phyloP scores from a whole-genome alignment of 2,329 filamentous ascomycete genomes.

The Colletotrichum phormii region DNA sequence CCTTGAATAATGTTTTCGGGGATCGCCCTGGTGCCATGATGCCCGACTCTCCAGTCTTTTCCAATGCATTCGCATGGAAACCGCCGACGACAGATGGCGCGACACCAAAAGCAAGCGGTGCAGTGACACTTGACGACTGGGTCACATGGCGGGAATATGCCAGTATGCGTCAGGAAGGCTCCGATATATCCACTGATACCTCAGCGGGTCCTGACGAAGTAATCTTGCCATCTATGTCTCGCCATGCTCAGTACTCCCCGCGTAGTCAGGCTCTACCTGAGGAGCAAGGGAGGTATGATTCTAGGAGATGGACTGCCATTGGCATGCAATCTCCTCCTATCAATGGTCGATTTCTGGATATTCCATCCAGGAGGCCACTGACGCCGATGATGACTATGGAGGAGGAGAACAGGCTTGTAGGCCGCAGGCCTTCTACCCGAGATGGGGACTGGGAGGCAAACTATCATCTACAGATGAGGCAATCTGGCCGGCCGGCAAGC shows the following conservation, averaged over 20 bases:
- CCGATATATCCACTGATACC: slow-evolving; percentile 21
- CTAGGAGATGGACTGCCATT: slow-evolving; percentile 25
- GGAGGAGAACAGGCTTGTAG: slow-evolving; percentile 20
- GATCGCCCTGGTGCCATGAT: background rate
- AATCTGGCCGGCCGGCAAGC: background rate
- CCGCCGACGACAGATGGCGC: slow-evolving; percentile 13
- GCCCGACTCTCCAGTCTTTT: background rate
- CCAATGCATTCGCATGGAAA: slow-evolving; percentile 20
- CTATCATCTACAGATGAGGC: background rate
- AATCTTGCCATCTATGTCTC: background rate
- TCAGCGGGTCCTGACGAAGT: slow-evolving; percentile 3
- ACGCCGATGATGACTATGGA: slow-evolving; percentile 31
- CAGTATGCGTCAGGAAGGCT: slow-evolving; percentile 1
- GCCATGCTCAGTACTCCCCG: background rate
- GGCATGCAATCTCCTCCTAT: slow-evolving; percentile 18
- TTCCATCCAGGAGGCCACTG: background rate
- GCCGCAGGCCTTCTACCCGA: background rate
- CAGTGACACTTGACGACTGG: background rate
- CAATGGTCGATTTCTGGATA: background rate
- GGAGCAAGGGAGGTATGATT: background rate
- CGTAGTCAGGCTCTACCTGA: background rate
- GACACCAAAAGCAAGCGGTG: background rate
- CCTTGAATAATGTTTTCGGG: slow-evolving; percentile 9
- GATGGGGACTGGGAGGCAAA: slow-evolving; percentile 2
- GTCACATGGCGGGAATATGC: slow-evolving; percentile 14